Percentiles rank a stretch among this genome's conserved stretches.
phyloP scores from a whole-genome alignment of 2,329 filamentous ascomycete species.

The Exutisphaerella laricina region DNA sequence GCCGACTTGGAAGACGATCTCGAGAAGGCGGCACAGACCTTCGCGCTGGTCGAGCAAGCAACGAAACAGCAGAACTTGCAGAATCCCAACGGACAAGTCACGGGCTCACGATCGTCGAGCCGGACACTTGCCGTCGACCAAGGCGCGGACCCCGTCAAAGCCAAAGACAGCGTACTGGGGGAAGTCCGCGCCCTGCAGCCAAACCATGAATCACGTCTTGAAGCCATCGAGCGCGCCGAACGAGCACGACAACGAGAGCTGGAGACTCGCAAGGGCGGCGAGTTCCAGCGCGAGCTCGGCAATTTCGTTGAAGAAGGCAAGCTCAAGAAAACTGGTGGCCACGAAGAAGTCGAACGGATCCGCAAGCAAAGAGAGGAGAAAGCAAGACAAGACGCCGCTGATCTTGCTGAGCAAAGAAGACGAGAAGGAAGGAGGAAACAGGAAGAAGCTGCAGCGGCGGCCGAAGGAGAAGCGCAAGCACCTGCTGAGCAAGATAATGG shows the following conservation, averaged over 20 bases:
- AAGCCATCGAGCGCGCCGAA: slow-evolving; percentile 96
- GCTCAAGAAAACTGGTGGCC: slow-evolving; percentile 90
- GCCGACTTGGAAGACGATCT: slow-evolving; percentile 90
- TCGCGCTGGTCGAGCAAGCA: slow-evolving; percentile 90
- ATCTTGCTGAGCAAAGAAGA: slow-evolving; percentile 47
- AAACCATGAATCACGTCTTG: slow-evolving; percentile 86
- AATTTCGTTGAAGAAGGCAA: slow-evolving; percentile 84
- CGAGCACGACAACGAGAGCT: slow-evolving; percentile 85
- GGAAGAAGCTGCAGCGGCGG: slow-evolving; percentile 30
- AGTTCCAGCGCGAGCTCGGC: slow-evolving; percentile 79
- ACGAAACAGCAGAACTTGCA: slow-evolving; percentile 94
- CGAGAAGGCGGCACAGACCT: slow-evolving; percentile 89
- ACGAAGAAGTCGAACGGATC: slow-evolving; percentile 86
- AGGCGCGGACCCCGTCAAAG: slow-evolving; percentile 65
- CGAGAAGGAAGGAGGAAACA: slow-evolving; percentile 43
- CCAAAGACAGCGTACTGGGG: slow-evolving; percentile 85
- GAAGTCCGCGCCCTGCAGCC: slow-evolving; percentile 91
- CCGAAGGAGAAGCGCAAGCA: slow-evolving; percentile 25
- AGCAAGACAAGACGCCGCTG: slow-evolving; percentile 68
- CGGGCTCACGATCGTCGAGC: slow-evolving; percentile 8
- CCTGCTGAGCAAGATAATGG: slow-evolving; percentile 7
- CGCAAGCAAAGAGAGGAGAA: slow-evolving; percentile 80
- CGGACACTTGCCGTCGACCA: slow-evolving; percentile 42
- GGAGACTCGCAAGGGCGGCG: slow-evolving; percentile 64
- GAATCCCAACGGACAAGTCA: slow-evolving; percentile 39